These are phyloP conservation scores for Mycena sanguinolenta DNA, from an alignment of 768 basidiomycete genomes.

Conservation along the genomic window DNA sequence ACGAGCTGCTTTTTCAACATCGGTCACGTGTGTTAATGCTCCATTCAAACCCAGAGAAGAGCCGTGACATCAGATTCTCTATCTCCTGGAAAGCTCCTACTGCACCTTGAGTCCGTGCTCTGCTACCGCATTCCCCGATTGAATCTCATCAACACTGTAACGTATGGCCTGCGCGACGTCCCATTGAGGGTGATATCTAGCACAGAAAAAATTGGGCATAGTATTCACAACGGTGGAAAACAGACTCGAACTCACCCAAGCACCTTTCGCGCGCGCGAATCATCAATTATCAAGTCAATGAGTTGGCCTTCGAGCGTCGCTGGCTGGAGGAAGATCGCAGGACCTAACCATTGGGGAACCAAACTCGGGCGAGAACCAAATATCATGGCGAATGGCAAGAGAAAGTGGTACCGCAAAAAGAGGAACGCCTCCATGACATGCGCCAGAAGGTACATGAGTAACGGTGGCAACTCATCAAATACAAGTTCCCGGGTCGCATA, in stretches of 20 bases:
- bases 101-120: slow-evolving; percentile 40
- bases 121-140: slow-evolving; percentile 41
- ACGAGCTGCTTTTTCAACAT: no score
- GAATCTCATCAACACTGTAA: slow-evolving; percentile 49
- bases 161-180: slow-evolving; percentile 46
- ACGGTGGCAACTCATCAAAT: slow-evolving; percentile 46
- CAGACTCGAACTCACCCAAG: neutral
- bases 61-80: neutral
- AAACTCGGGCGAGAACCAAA: slow-evolving; percentile 39
- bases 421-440: slow-evolving; percentile 48
- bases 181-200: slow-evolving; percentile 49
- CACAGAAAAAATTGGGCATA: neutral
- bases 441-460: slow-evolving; percentile 47
- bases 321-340: slow-evolving; percentile 48
- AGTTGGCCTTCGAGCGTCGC: slow-evolving; percentile 47
- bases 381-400: slow-evolving; percentile 37
- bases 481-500: slow-evolving; percentile 45
- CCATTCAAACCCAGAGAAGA: no score
- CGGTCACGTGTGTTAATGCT: no score
- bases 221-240: neutral
- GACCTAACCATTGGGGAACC: slow-evolving; percentile 47
- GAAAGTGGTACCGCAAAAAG: slow-evolving; percentile 47
- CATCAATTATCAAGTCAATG: slow-evolving; percentile 25
- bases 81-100: neutral
- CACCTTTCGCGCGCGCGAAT: neutral